Conservation (phyloP, 2,329 filamentous ascomycete species). For the Mariannaea elegans region DNA sequence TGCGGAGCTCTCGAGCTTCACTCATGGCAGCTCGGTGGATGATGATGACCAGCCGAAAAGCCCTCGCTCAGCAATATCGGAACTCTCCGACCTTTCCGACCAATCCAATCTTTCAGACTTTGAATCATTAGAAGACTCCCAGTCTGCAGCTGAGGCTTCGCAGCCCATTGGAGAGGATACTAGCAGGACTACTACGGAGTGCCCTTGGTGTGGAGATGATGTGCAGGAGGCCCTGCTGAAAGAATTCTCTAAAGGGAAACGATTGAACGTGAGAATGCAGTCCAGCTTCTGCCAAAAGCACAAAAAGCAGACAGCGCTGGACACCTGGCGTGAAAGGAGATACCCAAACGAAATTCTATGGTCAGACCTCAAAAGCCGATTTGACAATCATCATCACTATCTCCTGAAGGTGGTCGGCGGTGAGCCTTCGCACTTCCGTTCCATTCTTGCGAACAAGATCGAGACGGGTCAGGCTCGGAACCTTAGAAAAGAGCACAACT, state of each 20-base stretch:
- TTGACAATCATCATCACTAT: constrained; percentile 62
- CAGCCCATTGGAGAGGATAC: constrained; percentile 12
- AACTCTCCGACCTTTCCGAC: constrained; percentile 26
- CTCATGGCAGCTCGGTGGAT: constrained; percentile 11
- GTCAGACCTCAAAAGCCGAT: constrained; percentile 66
- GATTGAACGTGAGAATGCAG: constrained; percentile 67
- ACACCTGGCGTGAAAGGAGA: constrained; percentile 57
- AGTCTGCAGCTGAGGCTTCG: constrained; percentile 10
- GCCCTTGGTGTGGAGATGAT: constrained; percentile 72
- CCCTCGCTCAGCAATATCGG: constrained; percentile 5
- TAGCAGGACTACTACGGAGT: constrained; percentile 49
- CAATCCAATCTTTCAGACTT: constrained; percentile 23
- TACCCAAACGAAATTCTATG: constrained; percentile 78
- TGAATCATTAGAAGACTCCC: constrained; percentile 22
- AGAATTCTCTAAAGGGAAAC: constrained; percentile 56
- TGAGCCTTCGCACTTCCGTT: constrained; percentile 68
- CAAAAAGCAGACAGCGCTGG: constrained; percentile 62
- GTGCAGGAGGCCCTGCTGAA: constrained; percentile 66
- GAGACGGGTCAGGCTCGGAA: constrained; percentile 66
- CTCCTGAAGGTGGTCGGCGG: constrained; percentile 69
- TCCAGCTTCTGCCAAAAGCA: constrained; percentile 71
- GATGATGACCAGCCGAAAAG: constrained; percentile 1
- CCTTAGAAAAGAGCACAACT: constrained; percentile 64
- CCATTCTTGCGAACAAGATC: constrained; percentile 63
- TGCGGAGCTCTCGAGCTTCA: constrained; percentile 17